phyloP scores from a whole-genome alignment of 805 yeast species.

The Candida orba region DNA sequence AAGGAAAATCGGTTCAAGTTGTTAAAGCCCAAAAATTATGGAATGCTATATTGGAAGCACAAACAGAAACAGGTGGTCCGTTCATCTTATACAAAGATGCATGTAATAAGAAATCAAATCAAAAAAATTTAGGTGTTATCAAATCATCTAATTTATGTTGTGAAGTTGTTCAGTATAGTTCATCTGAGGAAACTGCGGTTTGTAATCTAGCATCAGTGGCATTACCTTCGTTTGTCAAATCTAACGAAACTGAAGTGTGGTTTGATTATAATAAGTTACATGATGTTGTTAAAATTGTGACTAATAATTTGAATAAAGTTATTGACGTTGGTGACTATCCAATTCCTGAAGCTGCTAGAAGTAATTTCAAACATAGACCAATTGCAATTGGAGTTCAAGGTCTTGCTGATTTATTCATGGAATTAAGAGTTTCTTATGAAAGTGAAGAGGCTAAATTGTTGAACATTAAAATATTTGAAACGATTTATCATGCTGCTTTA shows the following conservation, averaged over 20 bases:
- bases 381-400: slow-evolving; percentile 96
- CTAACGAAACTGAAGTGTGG: slow-evolving; percentile 32
- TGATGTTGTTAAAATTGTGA: slow-evolving; percentile 63
- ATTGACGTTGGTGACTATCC: slow-evolving; percentile 86
- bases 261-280: slow-evolving; percentile 76
- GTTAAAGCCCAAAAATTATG: slow-evolving; percentile 90
- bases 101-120: slow-evolving; percentile 83
- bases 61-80: slow-evolving; percentile 95
- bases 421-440: slow-evolving; percentile 76
- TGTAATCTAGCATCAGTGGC: slow-evolving; percentile 93
- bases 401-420: slow-evolving; percentile 79
- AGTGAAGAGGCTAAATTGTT: slow-evolving; percentile 64
- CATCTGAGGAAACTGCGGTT: slow-evolving; percentile 88
- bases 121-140: slow-evolving; percentile 85
- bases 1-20: slow-evolving; percentile 56
- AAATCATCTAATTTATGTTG: slow-evolving; percentile 93
- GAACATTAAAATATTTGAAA: slow-evolving; percentile 83
- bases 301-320: slow-evolving; percentile 69
- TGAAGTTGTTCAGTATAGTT: slow-evolving; percentile 88
- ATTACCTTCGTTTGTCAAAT: slow-evolving; percentile 66
- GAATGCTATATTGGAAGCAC: slow-evolving; percentile 85
- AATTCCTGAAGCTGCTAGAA: slow-evolving; percentile 57
- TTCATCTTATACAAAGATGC: slow-evolving; percentile 92
- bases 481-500: slow-evolving; percentile 88
- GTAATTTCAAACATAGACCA: slow-evolving; percentile 82